Evolutionary conservation across 176 grass and related monocot genomes (phyloP).

Genomic region (Guadua angustifolia): DNA sequence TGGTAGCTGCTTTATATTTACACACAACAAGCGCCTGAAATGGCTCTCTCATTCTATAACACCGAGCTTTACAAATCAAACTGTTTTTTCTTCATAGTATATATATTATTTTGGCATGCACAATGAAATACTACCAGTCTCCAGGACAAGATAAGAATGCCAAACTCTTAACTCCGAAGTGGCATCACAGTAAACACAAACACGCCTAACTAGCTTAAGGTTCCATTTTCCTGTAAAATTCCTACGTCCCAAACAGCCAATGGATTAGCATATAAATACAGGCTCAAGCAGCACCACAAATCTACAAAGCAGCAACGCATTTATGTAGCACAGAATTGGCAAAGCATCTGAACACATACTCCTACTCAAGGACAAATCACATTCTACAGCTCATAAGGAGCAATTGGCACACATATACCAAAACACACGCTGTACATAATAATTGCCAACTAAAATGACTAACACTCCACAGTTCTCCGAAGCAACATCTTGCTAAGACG

Average conservation of each 20-base stretch:
- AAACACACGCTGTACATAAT: not conserved
- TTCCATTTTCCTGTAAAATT: not conserved
- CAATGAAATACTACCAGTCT: not conserved
- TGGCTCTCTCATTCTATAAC: constrained; percentile 2
- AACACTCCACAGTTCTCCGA: not conserved
- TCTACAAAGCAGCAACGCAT: not conserved
- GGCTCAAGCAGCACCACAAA: not conserved
- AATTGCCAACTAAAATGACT: not conserved
- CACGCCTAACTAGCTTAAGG: not conserved
- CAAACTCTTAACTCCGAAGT: not conserved
- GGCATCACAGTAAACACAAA: not conserved
- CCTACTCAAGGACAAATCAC: not conserved
- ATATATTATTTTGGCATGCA: not conserved
- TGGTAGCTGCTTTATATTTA: not conserved
- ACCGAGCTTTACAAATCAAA: not conserved
- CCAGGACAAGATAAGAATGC: not conserved
- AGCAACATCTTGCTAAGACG: not conserved
- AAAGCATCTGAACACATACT: not conserved
- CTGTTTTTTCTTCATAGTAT: not conserved
- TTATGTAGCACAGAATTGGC: not conserved
- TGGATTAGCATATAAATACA: constrained; percentile 16
- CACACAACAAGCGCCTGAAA: not conserved
- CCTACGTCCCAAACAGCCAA: too few relatives aligned
- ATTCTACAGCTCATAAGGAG: not conserved
- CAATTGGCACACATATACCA: not conserved